Percentiles rank a stretch among this genome's conserved stretches.
Conservation (phyloP, 768 basidiomycete species). For the Polyporus arcularius region DNA sequence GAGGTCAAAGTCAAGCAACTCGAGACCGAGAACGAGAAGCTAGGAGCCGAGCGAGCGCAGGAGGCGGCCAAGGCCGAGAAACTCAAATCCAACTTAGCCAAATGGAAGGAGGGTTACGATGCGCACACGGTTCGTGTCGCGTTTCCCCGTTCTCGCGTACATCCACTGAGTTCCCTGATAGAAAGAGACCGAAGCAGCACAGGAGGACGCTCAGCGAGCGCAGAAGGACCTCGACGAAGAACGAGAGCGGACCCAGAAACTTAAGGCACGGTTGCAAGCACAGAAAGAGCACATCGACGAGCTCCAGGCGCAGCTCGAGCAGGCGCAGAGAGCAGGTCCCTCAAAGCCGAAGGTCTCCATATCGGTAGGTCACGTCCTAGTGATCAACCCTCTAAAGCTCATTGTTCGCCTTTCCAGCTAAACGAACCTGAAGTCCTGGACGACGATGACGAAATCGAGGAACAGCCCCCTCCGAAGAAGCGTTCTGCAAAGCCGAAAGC, state of each 20-base stretch:
- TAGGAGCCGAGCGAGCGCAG: constrained; percentile 16
- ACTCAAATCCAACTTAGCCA: constrained; percentile 31
- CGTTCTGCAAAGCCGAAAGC: neutral
- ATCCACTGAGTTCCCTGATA: constrained; percentile 8
- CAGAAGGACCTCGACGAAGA: constrained; percentile 24
- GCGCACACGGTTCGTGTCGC: neutral
- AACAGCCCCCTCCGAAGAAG: neutral
- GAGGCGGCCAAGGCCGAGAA: constrained; percentile 35
- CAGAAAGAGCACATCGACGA: constrained; percentile 24
- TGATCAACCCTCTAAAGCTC: neutral
- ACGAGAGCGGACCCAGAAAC: constrained; percentile 45
- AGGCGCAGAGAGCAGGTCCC: neutral
- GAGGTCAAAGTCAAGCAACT: constrained; percentile 56
- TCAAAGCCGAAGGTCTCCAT: neutral
- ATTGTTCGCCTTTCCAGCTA: neutral
- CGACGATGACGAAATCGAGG: constrained; percentile 19
- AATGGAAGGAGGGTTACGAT: constrained; percentile 23
- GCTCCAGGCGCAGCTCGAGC: constrained; percentile 2
- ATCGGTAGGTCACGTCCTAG: neutral
- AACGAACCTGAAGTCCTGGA: constrained; percentile 25
- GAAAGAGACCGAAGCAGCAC: constrained; percentile 44
- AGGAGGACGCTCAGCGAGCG: constrained; percentile 33
- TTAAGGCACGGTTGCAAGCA: constrained; percentile 45
- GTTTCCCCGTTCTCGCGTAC: neutral
- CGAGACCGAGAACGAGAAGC: constrained; percentile 34